Percentiles rank a stretch among this genome's conserved stretches.
These are phyloP conservation scores for Cymbopogon flexuosus DNA, from an alignment of 202 grass and related monocot genomes.

Conservation along the genomic window DNA sequence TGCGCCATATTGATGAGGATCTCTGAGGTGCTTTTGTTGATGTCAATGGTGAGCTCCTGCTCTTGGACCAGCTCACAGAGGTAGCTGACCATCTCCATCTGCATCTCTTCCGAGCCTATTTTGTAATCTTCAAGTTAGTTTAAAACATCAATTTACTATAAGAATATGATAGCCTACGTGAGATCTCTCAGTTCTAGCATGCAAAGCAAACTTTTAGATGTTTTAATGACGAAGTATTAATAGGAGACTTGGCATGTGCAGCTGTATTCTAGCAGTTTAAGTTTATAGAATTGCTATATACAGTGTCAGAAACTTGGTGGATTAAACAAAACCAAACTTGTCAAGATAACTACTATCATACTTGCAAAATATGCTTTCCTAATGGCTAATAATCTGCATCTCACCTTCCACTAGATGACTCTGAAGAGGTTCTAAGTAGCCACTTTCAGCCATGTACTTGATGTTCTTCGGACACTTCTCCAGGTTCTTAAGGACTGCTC, in stretches of 20 bases:
- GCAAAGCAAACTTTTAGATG: neutral
- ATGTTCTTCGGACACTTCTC: conserved; percentile 79
- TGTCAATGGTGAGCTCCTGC: conserved; percentile 61
- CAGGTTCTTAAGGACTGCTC: conserved; percentile 62
- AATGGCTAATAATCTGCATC: conserved; percentile 5
- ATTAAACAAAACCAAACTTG: conserved; percentile 1
- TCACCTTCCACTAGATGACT: conserved; percentile 76
- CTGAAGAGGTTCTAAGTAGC: conserved; percentile 80
- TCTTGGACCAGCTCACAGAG: conserved; percentile 68
- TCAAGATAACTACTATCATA: neutral
- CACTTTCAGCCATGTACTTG: conserved; percentile 85
- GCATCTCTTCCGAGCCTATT: conserved; percentile 69
- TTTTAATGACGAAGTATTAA: neutral
- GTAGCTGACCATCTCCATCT: conserved; percentile 83
- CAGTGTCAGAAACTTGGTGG: conserved; percentile 4
- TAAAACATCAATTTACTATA: conserved; percentile 10
- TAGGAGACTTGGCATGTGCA: neutral
- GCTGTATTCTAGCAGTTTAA: conserved; percentile 2
- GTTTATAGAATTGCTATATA: neutral
- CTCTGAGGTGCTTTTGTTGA: conserved; percentile 45
- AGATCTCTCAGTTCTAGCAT: neutral
- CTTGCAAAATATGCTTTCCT: neutral
- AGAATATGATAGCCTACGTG: neutral
- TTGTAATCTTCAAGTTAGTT: conserved; percentile 34
- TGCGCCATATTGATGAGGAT: conserved; percentile 57